These are phyloP conservation scores for Paraurostyla sp. DNA, from an alignment of 73 alveolate species.

Conservation along the genomic window DNA sequence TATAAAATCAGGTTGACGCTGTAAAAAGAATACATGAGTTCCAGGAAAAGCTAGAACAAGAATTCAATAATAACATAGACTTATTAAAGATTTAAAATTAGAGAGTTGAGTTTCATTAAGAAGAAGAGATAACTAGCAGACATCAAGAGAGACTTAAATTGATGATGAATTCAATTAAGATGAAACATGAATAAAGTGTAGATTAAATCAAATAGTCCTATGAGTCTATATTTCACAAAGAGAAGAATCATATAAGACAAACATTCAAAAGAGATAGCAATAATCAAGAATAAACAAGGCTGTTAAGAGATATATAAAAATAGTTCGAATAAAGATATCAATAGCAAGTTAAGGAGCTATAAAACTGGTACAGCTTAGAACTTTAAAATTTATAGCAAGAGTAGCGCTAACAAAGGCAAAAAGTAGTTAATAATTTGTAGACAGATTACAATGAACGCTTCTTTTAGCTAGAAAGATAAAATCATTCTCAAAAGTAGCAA, in stretches of 20 bases:
- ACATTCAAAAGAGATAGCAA: not conserved
- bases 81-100: not conserved
- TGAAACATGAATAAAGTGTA: not conserved
- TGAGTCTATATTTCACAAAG: not conserved
- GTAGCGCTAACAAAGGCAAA: no score
- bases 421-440: no score
- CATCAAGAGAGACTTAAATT: not conserved
- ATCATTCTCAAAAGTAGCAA: no score
- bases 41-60: constrained; percentile 14
- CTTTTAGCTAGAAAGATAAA: no score
- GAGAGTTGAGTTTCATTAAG: not conserved
- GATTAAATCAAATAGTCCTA: not conserved
- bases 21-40: not conserved
- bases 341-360: no score
- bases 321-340: no score
- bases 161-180: not conserved
- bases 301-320: no score
- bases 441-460: no score
- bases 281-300: no score
- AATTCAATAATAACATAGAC: not conserved
- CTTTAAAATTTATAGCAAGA: no score
- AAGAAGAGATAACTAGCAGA: not conserved
- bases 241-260: not conserved
- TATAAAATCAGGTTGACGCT: not conserved
- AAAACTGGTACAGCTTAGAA: no score